Evolutionary conservation across 192 early-diverging fungal species (phyloP).

Genomic region (Coemansia sp.): DNA sequence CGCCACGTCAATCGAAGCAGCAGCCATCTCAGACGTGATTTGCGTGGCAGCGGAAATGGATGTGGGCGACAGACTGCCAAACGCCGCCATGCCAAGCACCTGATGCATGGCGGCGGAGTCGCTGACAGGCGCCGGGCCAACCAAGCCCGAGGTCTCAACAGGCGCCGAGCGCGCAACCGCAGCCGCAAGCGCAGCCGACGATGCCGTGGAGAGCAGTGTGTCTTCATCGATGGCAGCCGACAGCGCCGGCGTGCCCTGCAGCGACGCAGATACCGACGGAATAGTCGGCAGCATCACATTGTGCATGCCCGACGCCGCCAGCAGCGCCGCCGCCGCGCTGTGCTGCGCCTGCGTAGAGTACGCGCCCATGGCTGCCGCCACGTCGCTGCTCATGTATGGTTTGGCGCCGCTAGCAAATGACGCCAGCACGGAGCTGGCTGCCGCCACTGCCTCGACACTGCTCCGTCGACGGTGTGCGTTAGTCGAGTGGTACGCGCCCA

Average conservation of each 20-base stretch:
- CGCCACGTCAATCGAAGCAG: slow-evolving; percentile 3
- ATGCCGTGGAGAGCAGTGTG: background rate
- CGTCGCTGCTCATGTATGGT: slow-evolving; percentile 19
- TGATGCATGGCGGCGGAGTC: slow-evolving; percentile 12
- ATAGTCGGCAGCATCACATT: slow-evolving; percentile 48
- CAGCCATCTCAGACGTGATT: slow-evolving; percentile 2
- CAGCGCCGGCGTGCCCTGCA: slow-evolving; percentile 41
- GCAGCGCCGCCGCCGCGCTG: slow-evolving; percentile 38
- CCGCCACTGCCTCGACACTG: slow-evolving; percentile 52
- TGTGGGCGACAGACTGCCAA: slow-evolving; percentile 21
- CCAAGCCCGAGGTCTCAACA: background rate
- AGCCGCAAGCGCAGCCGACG: background rate
- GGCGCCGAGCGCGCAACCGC: background rate
- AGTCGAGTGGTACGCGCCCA: slow-evolving; percentile 40
- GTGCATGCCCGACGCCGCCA: slow-evolving; percentile 48
- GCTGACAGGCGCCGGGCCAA: background rate
- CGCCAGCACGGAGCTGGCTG: slow-evolving; percentile 54
- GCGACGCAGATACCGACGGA: slow-evolving; percentile 39
- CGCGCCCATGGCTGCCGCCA: slow-evolving; percentile 16
- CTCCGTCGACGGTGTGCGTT: slow-evolving; percentile 48
- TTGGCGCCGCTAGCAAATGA: slow-evolving; percentile 52
- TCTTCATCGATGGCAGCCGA: slow-evolving; percentile 6
- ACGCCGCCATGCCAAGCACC: slow-evolving; percentile 17
- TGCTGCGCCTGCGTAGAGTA: slow-evolving; percentile 36
- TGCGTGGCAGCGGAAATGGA: slow-evolving; percentile 12